phyloP scores from a whole-genome alignment of 192 early-diverging fungal species.

The Coemansia sp. region DNA sequence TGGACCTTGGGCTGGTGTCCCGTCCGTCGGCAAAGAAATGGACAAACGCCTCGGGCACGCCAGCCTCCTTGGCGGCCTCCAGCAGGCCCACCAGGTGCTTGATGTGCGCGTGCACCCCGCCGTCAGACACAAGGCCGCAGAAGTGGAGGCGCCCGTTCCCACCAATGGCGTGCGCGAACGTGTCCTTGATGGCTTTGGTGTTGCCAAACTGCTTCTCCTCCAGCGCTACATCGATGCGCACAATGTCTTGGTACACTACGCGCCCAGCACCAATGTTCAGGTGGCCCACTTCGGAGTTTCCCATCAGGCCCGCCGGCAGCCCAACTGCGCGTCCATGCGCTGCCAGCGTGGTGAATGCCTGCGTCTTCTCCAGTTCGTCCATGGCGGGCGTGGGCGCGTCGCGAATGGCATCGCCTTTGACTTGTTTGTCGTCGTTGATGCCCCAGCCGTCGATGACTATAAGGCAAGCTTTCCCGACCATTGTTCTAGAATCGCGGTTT shows the following conservation, averaged over 20 bases:
- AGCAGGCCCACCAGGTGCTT: slow-evolving; percentile 87
- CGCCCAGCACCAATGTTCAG: slow-evolving; percentile 99
- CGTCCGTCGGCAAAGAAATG: slow-evolving; percentile 99
- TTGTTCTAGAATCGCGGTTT: slow-evolving; percentile 3
- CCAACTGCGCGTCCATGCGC: slow-evolving; percentile 98
- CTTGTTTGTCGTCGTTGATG: slow-evolving; percentile 67
- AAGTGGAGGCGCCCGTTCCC: slow-evolving; percentile 86
- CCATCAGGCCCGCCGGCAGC: slow-evolving; percentile 98
- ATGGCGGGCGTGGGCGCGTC: slow-evolving; percentile 94
- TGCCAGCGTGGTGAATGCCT: slow-evolving; percentile 75
- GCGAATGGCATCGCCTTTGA: slow-evolving; percentile 88
- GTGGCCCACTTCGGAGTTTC: slow-evolving; percentile 99
- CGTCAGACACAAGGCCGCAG: slow-evolving; percentile 94
- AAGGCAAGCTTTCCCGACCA: slow-evolving; percentile 75
- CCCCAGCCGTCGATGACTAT: slow-evolving; percentile 99
- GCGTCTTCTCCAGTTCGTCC: slow-evolving; percentile 73
- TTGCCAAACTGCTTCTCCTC: slow-evolving; percentile 80
- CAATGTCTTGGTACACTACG: slow-evolving; percentile 99
- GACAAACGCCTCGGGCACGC: slow-evolving; percentile 83
- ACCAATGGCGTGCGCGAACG: slow-evolving; percentile 83
- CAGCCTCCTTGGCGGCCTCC: slow-evolving; percentile 80
- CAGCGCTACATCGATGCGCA: slow-evolving; percentile 93
- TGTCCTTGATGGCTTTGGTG: slow-evolving; percentile 72
- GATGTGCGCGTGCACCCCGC: slow-evolving; percentile 97
- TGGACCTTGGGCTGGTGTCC: slow-evolving; percentile 91